phyloP scores from a whole-genome alignment of 2,329 filamentous ascomycete genomes.

The Lecanicillium sp. region DNA sequence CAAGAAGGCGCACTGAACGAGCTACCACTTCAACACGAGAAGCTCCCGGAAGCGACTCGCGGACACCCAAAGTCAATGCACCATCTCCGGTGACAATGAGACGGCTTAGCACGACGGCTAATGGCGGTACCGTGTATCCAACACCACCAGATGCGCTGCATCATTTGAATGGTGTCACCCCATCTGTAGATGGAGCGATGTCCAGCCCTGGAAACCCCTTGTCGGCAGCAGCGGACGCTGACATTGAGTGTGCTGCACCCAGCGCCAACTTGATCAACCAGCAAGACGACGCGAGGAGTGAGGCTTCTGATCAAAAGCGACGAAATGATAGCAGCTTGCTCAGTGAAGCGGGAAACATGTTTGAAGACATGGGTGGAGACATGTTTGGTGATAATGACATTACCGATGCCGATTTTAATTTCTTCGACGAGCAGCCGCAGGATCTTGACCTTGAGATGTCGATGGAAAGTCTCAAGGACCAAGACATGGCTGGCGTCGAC shows the following conservation, averaged over 20 bases:
- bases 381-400: conserved; percentile 59
- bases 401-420: conserved; percentile 78
- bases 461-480: conserved; percentile 16
- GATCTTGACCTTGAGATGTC: conserved; percentile 28
- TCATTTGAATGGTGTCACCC: conserved; percentile 41
- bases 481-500: conserved; percentile 7
- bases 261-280: conserved; percentile 7
- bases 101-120: conserved; percentile 35
- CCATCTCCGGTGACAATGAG: conserved; percentile 44
- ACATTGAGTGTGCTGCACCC: conserved; percentile 27
- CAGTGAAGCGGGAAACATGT: conserved; percentile 49
- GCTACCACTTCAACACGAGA: conserved; percentile 33
- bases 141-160: conserved; percentile 62
- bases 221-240: conserved; percentile 13
- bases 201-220: conserved; percentile 46
- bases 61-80: conserved; percentile 34
- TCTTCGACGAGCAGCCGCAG: conserved; percentile 60
- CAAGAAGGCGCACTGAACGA: conserved; percentile 43
- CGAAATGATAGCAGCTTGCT: conserved; percentile 33
- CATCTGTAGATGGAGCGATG: conserved; percentile 45
- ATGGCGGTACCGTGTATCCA: conserved; percentile 54
- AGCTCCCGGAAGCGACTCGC: conserved; percentile 31
- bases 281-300: conserved; percentile 14
- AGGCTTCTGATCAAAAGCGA: conserved; percentile 33
- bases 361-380: conserved; percentile 60